Evolutionary conservation across 768 basidiomycete species (phyloP).

Genomic region (Collybia nuda): DNA sequence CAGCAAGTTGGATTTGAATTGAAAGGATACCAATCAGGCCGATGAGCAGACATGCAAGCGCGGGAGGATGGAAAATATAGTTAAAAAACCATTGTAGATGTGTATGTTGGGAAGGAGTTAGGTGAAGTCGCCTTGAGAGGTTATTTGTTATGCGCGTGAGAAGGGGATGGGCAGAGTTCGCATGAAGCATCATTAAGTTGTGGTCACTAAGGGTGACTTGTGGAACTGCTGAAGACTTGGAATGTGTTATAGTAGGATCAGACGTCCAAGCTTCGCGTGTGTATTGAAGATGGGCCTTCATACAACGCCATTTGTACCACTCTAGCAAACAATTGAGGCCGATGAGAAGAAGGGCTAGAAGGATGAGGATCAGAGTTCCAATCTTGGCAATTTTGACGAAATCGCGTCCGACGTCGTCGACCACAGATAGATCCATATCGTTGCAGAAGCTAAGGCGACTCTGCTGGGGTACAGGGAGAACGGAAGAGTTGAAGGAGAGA

Average conservation of each 20-base stretch:
- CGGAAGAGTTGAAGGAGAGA: slow-evolving; percentile 69
- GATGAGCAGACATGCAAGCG: slow-evolving; percentile 87
- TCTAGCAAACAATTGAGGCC: slow-evolving; percentile 74
- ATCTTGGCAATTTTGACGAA: slow-evolving; percentile 81
- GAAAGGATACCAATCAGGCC: slow-evolving; percentile 88
- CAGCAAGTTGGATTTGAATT: slow-evolving; percentile 84
- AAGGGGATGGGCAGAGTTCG: slow-evolving; percentile 70
- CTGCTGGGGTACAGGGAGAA: slow-evolving; percentile 75
- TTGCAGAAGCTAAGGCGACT: slow-evolving; percentile 74
- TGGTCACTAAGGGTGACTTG: slow-evolving; percentile 66
- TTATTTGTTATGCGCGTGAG: slow-evolving; percentile 63
- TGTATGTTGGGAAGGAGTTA: slow-evolving; percentile 62
- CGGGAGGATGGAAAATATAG: slow-evolving; percentile 90
- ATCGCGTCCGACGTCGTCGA: slow-evolving; percentile 82
- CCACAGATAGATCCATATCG: slow-evolving; percentile 75
- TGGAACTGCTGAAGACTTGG: slow-evolving; percentile 37
- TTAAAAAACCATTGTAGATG: slow-evolving; percentile 86
- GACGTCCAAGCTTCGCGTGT: slow-evolving; percentile 77
- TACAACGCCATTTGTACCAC: slow-evolving; percentile 85
- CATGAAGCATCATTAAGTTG: slow-evolving; percentile 75
- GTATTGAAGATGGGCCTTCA: slow-evolving; percentile 62
- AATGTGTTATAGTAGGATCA: slow-evolving; percentile 63
- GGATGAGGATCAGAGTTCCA: slow-evolving; percentile 70
- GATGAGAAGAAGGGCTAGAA: slow-evolving; percentile 72
- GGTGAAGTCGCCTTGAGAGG: slow-evolving; percentile 47